These are phyloP conservation scores for Protostelium mycophagum DNA, from an alignment of 78 protist genomes.

Conservation along the genomic window DNA sequence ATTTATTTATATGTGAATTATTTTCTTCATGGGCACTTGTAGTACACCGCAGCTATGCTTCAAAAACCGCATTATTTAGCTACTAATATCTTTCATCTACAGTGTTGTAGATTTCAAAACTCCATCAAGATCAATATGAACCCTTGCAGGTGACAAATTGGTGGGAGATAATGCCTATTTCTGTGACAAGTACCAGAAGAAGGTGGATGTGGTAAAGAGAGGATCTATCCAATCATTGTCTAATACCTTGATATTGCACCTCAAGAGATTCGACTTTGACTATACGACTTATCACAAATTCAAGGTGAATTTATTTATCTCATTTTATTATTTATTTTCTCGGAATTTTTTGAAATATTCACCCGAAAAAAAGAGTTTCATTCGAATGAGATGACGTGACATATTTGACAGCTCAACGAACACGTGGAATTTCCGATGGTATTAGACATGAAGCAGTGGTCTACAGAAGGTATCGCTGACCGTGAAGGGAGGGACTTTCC, in stretches of 20 bases:
- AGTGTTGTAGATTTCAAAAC: too few species aligned
- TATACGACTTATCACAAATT: not conserved
- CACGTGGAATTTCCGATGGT: not conserved
- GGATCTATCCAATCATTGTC: constrained; percentile 65
- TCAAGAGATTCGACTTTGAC: constrained; percentile 83
- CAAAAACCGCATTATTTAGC: too few species aligned
- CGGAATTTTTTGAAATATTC: too few species aligned
- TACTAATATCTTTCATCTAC: too few species aligned
- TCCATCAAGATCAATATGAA: too few species aligned
- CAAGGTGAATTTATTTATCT: constrained; percentile 10
- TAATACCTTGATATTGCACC: constrained; percentile 68
- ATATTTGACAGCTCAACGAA: not conserved
- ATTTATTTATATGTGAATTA: too few species aligned
- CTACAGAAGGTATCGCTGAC: constrained; percentile 9
- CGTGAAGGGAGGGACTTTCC: not conserved
- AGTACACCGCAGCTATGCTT: too few species aligned
- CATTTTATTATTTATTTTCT: constrained; percentile 6
- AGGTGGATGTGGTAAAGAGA: constrained; percentile 64
- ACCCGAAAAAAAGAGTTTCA: too few species aligned
- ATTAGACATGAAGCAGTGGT: constrained; percentile 11
- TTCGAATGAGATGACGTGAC: too few species aligned
- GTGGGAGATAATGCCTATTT: constrained; percentile 86
- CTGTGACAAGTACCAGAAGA: constrained; percentile 55
- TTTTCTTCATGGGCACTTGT: too few species aligned
- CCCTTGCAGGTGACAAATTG: constrained; percentile 39